A percentile compares a stretch with the other conserved stretches of the same genome.
Evolutionary conservation across 179 eudicot species (phyloP).

Genomic region (Spergularia azorica): DNA sequence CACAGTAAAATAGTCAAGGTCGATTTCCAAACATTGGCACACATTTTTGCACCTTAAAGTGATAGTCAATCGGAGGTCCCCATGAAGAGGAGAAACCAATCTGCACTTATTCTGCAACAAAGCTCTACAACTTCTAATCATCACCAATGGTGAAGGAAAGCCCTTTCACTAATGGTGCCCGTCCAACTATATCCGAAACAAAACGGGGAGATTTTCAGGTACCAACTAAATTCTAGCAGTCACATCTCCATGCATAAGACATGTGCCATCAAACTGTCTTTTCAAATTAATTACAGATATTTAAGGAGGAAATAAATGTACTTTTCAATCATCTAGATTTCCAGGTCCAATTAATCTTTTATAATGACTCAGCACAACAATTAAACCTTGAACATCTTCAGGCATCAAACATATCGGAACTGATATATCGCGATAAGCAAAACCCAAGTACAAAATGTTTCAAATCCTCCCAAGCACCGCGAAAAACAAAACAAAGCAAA

Average conservation of each 20-base stretch:
- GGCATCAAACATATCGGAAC: not conserved
- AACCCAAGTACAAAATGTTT: not conserved
- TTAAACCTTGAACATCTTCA: not conserved
- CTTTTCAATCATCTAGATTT: not conserved
- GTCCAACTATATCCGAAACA: not conserved
- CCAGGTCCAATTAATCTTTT: not conserved
- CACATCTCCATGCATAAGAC: not conserved
- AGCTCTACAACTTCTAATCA: not conserved
- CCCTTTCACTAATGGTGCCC: not conserved
- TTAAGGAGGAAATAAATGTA: not conserved
- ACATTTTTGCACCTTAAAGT: not conserved
- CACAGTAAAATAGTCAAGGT: not conserved
- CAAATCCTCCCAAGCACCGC: not conserved
- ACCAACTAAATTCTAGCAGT: not conserved
- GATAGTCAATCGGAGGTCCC: not conserved
- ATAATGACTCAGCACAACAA: slow-evolving; percentile 2
- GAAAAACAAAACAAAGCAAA: not conserved
- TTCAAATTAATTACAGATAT: slow-evolving; percentile 4
- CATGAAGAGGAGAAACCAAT: not conserved
- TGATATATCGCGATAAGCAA: not conserved
- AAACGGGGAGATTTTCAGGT: not conserved
- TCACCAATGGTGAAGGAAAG: not conserved
- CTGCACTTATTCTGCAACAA: not conserved
- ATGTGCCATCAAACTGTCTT: not conserved
- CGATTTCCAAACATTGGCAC: not conserved